Base-by-base conservation (phyloP, 495 filamentous ascomycete species). In the Trichoderma parareesei region DNA sequence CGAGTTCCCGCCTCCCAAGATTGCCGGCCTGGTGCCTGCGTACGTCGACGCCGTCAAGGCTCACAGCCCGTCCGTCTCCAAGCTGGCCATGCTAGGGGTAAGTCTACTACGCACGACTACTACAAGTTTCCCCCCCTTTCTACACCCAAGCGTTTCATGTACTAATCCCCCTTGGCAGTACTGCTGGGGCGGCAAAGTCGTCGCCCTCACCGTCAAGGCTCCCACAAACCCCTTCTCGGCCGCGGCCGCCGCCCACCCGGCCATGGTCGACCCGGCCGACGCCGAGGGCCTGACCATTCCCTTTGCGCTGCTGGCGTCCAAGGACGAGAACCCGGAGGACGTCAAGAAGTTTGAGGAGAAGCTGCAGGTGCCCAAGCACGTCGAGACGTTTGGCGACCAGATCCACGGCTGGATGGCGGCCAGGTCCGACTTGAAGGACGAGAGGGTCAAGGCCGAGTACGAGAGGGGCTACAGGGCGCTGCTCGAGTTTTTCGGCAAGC, bases 381-480 rank as follows among this genome's bases (percentile, higher is more conserved):
- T 97, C 20, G 88, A 94, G 84, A 93, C 82, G 41, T 97, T 90
- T 70, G 66, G 74, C 10, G 87, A 89, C 67, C 91, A 95, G 82
- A 84, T 95, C 60, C 92, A 97, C 76, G 92, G 92, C 38, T 97
- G 87, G 85, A 96, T 97, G 92, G 90, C 89, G 20, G 92, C 92
- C 5, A 79, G 90, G 35, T 79, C 77, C 27, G 81, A 94, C 71
- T 72, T 95, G 44, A 82, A 86, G 64, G 77, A 95, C 68, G 76
- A 76, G 6, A 81, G 82, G 65, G 87, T 91, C 49, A 85, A 81
- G 73, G 81, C 79, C 71, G 90, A 93, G 78, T 96, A 95, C 73
- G 83, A 86, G 76, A 77, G 89, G 14, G 92, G 90, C 0, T 96
- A 96, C 72, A 81, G 86, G 80, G 83, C 82, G 13, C 77, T 90